phyloP scores from a whole-genome alignment of 2,329 filamentous ascomycete species.

The Coniochaeta sp. region DNA sequence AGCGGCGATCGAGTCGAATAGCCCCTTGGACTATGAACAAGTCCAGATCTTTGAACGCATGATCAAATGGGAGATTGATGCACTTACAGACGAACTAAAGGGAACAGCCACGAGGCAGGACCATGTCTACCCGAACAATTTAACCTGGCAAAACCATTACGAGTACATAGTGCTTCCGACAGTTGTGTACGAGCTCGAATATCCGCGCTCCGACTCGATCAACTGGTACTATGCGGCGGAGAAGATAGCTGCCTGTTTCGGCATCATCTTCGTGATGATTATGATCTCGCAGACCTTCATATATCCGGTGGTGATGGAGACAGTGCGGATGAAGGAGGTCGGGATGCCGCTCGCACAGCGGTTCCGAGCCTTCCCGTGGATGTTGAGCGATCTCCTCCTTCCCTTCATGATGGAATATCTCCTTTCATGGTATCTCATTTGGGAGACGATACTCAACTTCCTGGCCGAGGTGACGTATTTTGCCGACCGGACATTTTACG shows the following conservation, averaged over 20 bases:
- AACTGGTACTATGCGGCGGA: slow-evolving; percentile 71
- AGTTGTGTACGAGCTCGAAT: slow-evolving; percentile 72
- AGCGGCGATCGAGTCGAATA: slow-evolving; percentile 51
- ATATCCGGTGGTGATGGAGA: slow-evolving; percentile 65
- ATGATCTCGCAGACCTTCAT: slow-evolving; percentile 70
- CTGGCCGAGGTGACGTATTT: slow-evolving; percentile 71
- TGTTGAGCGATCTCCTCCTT: slow-evolving; percentile 68
- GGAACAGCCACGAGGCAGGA: slow-evolving; percentile 47
- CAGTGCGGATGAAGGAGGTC: slow-evolving; percentile 59
- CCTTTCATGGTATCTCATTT: slow-evolving; percentile 74
- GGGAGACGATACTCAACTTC: slow-evolving; percentile 68
- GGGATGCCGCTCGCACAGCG: slow-evolving; percentile 54
- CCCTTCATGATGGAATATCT: slow-evolving; percentile 75
- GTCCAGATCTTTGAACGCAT: slow-evolving; percentile 56
- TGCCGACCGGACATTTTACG: slow-evolving; percentile 68
- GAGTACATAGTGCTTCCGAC: slow-evolving; percentile 72
- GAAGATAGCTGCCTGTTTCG: slow-evolving; percentile 63
- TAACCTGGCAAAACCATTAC: slow-evolving; percentile 57
- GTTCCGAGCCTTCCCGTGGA: slow-evolving; percentile 63
- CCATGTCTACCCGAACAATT: slow-evolving; percentile 60
- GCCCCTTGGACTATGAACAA: slow-evolving; percentile 55
- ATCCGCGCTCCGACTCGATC: slow-evolving; percentile 60
- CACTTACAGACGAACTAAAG: slow-evolving; percentile 55
- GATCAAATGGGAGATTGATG: slow-evolving; percentile 59
- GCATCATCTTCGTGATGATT: slow-evolving; percentile 71